These are phyloP conservation scores for Globisporangium rhizosaccharum DNA, from an alignment of 352 stramenopile genomes.

Conservation along the genomic window DNA sequence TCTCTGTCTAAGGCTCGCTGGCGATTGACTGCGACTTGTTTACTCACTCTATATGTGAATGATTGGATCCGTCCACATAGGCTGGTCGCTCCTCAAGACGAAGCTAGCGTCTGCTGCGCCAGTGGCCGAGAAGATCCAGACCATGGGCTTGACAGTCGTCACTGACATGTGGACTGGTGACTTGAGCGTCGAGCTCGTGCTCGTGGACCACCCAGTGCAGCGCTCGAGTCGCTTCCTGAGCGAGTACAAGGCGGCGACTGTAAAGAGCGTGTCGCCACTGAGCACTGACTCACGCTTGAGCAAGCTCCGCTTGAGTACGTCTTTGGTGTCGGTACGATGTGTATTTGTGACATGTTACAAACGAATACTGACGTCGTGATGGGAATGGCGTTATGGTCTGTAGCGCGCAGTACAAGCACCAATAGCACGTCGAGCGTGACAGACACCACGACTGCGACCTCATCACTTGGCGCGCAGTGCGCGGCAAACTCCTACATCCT, in stretches of 20 bases:
- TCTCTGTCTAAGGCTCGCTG: not conserved
- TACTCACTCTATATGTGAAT: not conserved
- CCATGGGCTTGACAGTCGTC: constrained; percentile 65
- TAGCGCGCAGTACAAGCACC: constrained; percentile 16
- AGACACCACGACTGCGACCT: not conserved
- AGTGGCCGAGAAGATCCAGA: constrained; percentile 71
- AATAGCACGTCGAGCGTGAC: constrained; percentile 14
- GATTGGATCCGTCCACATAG: constrained; percentile 1
- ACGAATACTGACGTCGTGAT: not conserved
- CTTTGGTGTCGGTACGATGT: too few relatives aligned
- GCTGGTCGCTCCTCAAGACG: constrained; percentile 77
- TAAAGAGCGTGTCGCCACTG: constrained; percentile 1
- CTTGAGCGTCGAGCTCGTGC: constrained; percentile 41
- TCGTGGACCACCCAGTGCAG: constrained; percentile 36
- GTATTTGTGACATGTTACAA: not conserved
- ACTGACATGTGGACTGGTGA: constrained; percentile 64
- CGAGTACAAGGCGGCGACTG: constrained; percentile 40
- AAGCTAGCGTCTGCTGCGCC: constrained; percentile 63
- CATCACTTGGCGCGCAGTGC: constrained; percentile 32
- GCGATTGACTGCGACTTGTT: not conserved
- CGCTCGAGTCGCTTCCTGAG: constrained; percentile 44
- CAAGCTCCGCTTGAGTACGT: constrained; percentile 41
- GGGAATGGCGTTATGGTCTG: not conserved
- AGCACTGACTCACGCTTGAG: constrained; percentile 22
- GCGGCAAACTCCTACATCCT: constrained; percentile 60